These are phyloP conservation scores for Nicotiana benthamiana DNA, from an alignment of 257 asterid genomes.

Conservation along the genomic window DNA sequence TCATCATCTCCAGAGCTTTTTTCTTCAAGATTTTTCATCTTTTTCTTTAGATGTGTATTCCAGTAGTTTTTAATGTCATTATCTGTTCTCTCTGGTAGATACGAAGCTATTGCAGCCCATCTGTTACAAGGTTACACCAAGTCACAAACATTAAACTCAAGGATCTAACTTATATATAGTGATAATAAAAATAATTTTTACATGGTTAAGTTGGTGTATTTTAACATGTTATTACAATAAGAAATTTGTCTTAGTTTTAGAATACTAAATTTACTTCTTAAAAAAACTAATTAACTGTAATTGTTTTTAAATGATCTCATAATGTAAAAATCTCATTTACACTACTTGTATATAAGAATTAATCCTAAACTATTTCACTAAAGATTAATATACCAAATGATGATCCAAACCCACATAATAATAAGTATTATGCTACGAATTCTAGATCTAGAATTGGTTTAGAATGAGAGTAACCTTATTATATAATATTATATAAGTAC, in stretches of 20 bases:
- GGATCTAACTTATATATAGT: not conserved
- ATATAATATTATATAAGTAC: too few relatives aligned
- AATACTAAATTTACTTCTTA: too few relatives aligned
- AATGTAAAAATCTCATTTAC: not conserved
- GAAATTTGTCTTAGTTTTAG: not conserved
- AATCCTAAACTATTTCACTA: not conserved
- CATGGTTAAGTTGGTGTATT: not conserved
- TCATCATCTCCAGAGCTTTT: constrained; percentile 2
- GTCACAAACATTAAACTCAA: not conserved
- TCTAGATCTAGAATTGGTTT: not conserved
- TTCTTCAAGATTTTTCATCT: constrained; percentile 43
- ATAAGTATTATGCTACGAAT: too few relatives aligned
- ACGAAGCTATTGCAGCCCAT: constrained; percentile 99
- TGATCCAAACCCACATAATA: not conserved
- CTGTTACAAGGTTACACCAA: constrained; percentile 22
- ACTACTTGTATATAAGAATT: not conserved
- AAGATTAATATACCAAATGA: not conserved
- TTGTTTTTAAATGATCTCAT: not conserved
- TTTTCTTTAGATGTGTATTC: constrained; percentile 90
- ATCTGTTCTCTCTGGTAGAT: constrained; percentile 93
- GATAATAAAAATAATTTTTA: not conserved
- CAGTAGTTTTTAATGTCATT: constrained; percentile 90
- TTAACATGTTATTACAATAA: not conserved
- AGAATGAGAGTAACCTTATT: not conserved
- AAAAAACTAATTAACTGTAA: too few relatives aligned